These are phyloP conservation scores for Agrostemma githago DNA, from an alignment of 148 eudicot species.

Conservation along the genomic window DNA sequence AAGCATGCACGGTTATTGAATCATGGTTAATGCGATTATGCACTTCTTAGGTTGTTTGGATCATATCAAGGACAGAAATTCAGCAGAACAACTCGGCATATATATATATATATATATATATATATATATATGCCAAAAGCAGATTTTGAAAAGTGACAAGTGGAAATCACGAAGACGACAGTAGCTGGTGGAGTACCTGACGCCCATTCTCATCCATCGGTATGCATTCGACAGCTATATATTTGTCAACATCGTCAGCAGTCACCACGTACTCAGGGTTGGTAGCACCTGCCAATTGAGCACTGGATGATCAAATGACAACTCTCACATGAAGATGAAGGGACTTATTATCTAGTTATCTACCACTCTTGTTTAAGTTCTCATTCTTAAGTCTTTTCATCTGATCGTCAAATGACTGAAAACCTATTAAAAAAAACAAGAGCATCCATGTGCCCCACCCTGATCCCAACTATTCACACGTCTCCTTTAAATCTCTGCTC, in stretches of 20 bases:
- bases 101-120: too few species aligned
- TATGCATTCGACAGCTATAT: conserved; percentile 93
- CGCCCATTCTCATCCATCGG: conserved; percentile 95
- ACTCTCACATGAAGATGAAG: conserved; percentile 11
- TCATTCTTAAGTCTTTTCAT: not conserved
- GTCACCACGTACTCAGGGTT: conserved; percentile 97
- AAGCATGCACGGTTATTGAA: not conserved
- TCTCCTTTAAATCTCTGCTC: not conserved
- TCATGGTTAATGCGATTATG: not conserved
- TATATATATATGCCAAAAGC: not conserved
- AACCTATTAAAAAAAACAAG: too few species aligned
- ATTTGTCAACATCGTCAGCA: conserved; percentile 95
- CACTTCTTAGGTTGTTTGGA: not conserved
- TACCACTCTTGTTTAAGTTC: not conserved
- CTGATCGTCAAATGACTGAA: too few species aligned
- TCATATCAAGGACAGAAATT: conserved; percentile 1
- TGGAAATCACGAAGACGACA: conserved; percentile 4
- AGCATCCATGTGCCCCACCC: not conserved
- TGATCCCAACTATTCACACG: not conserved
- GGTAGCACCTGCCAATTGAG: conserved; percentile 65
- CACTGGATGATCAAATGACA: conserved; percentile 15
- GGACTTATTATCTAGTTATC: conserved; percentile 5
- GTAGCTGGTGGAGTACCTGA: conserved; percentile 47
- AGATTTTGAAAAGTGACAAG: not conserved
- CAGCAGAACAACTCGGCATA: not conserved